Evolutionary conservation across 2,329 filamentous ascomycete species (phyloP), one percentile per base, ranked within the genome.

Genomic region (Ascosphaera apis): DNA sequence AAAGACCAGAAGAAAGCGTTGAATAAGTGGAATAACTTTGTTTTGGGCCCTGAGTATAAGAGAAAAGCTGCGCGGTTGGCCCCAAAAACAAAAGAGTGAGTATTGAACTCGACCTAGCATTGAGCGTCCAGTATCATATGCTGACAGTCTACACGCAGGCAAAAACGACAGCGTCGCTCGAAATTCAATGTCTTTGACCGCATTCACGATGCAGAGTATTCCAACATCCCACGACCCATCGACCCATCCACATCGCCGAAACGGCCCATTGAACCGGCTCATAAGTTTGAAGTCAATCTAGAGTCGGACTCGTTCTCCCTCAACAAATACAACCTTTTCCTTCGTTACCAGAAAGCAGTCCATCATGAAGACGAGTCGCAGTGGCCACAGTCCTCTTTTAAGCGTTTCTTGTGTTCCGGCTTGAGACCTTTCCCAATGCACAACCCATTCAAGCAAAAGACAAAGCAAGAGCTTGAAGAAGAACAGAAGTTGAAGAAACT

Each of bases 241-340:
- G 57, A 60, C 38, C 58, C 57, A 11, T 52, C 50, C 35, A 60
- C 56, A 8, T 6, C 21, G 21, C 21, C 21, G 21, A 56, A 59
- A 40, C 44, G 46, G n/a, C 47, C 51, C 1, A 49, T 63, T 21
- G 60, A 62, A 43, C 61, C 61, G 23, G 60, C 60, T 3, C 60
- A 63, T 47, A 55, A 52, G 27, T 62, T 63, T 36, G 58, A 63
- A 43, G 54, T 64, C 32, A 57, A 51, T 31, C 46, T 62, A n/a
- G 61, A 63, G 41, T 49, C 54, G 2, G 61, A 64, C 42, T 55
- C 51, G 4, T 53, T 57, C 28, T 61, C 61, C 2, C 50, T 60
- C 40, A 53, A 57, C 34, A 64, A 64, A 54, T 63, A 56, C 42
- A 48, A 57, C 5, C 45, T 64, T 12, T 63, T 63, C 43, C 45